These are phyloP conservation scores for Gnaphalium uliginosum DNA, from an alignment of 129 eudicot genomes.

Conservation along the genomic window DNA sequence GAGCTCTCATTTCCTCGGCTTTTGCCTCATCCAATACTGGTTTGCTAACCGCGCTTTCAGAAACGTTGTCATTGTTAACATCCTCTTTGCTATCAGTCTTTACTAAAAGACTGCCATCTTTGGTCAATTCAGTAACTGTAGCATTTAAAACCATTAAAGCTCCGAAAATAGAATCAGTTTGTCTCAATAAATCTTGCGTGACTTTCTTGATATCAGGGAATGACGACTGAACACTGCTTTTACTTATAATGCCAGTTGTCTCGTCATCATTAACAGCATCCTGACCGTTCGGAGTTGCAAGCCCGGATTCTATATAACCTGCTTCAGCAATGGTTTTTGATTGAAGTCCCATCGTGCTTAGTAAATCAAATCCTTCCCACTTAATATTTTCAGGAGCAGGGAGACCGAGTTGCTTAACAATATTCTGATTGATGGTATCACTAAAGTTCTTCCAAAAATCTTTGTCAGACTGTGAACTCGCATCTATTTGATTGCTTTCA, in stretches of 20 bases:
- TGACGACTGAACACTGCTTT: conserved; percentile 42
- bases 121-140: conserved; percentile 57
- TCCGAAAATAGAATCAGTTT: conserved; percentile 88
- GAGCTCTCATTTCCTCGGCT: conserved; percentile 83
- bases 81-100: conserved; percentile 40
- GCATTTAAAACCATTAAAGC: conserved; percentile 85
- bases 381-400: conserved; percentile 77
- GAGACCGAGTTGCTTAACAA: conserved; percentile 78
- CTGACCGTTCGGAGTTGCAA: conserved; percentile 62
- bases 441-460: conserved; percentile 79
- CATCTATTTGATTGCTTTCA: conserved; percentile 19
- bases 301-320: conserved; percentile 81
- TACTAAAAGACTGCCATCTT: conserved; percentile 42
- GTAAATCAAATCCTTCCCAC: conserved; percentile 82
- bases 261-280: conserved; percentile 32
- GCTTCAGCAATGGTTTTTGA: conserved; percentile 69
- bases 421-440: conserved; percentile 55
- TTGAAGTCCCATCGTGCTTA: conserved; percentile 63
- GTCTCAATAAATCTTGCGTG: conserved; percentile 70
- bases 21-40: conserved; percentile 58
- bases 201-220: conserved; percentile 72
- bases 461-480: conserved; percentile 54
- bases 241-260: conserved; percentile 18
- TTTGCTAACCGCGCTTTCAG: conserved; percentile 30
- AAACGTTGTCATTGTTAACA: conserved; percentile 30